Evolutionary conservation across 345 rosid species (phyloP), one percentile per base, ranked within the genome.

Genomic region (Populus euphratica): DNA sequence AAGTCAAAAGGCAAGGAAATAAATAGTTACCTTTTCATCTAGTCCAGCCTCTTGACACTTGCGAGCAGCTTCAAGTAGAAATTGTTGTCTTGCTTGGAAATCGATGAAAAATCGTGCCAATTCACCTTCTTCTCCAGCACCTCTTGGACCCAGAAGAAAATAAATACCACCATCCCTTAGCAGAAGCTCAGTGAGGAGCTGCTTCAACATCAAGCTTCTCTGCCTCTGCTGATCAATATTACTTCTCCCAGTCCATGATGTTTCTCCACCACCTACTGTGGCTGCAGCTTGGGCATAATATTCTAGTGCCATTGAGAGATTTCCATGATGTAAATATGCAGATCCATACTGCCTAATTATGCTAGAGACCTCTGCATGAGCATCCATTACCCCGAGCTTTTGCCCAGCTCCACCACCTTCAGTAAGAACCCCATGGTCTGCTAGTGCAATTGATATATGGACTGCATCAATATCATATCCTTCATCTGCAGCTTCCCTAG

Each of bases 241-340:
- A 72, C 87, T 89, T 88, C 94, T 92, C 56, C 97, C 97, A 50
- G 92, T 80, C 98, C 98, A 92, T 39, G 95, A 93, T 67, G 86
- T 70, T 76, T 87, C 93, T 47, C 99, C 99, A 77, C 99, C 99
- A 68, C 97, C 98, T 64, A 93, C 91, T 50, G 93, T 88, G 72
- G 94, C 93, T 77, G 99, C 97, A 81, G 99, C 99, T 89, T 93
- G 98, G 73, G 93, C 97, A 78, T 92, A 96, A 84, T 96, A 96
- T 81, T 93, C 99, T 80, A 92, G 86, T 66, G 98, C 86, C 90
- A 88, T 81, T 35, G 88, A 85, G 75, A 92, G 93, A 81, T 91
- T 86, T 31, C 97, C 99, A 21, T 86, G 88, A 73, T 90, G 94
- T 69, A 94, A 78, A 86, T 85, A 91, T 81, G 90, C 88, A 64